These are phyloP conservation scores for Nannochloropsis gaditana DNA, from an alignment of 108 stramenopile species.

Conservation along the genomic window DNA sequence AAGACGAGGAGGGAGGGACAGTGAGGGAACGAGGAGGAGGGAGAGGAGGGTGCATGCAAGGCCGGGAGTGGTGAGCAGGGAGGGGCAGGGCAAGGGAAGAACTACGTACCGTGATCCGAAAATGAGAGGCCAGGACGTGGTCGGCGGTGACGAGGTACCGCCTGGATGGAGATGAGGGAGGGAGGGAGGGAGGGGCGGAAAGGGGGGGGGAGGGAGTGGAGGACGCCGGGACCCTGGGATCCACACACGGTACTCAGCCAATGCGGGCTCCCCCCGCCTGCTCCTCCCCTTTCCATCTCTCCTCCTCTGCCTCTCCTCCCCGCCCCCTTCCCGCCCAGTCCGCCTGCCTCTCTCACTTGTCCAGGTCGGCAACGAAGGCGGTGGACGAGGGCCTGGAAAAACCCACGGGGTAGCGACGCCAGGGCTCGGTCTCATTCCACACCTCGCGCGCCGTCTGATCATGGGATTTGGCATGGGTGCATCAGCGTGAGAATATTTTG, in stretches of 20 bases:
- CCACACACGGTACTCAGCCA: too few species aligned
- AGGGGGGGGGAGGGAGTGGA: too few species aligned
- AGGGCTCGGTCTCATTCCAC: constrained; percentile 9
- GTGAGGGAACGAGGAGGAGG: not conserved
- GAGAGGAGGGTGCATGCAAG: not conserved
- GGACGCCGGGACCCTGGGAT: too few species aligned
- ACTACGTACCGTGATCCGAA: not conserved
- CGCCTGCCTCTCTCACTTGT: not conserved
- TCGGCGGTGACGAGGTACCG: not conserved
- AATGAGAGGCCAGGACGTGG: not conserved
- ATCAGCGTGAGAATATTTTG: too few species aligned
- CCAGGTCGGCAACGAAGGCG: not conserved
- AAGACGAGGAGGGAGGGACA: not conserved
- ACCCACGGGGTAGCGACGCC: not conserved
- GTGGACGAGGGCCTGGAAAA: not conserved
- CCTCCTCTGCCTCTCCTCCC: not conserved
- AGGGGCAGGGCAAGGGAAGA: not conserved
- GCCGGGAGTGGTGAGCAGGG: not conserved
- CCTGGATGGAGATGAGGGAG: not conserved
- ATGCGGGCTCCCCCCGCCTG: too few species aligned
- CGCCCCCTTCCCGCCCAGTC: not conserved
- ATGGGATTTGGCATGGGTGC: not conserved
- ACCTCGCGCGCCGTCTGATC: not conserved
- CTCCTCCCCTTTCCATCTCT: not conserved
- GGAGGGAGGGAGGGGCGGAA: not conserved